Base-by-base conservation (phyloP, 2,329 filamentous ascomycete species). In the Lojkania enalia region DNA sequence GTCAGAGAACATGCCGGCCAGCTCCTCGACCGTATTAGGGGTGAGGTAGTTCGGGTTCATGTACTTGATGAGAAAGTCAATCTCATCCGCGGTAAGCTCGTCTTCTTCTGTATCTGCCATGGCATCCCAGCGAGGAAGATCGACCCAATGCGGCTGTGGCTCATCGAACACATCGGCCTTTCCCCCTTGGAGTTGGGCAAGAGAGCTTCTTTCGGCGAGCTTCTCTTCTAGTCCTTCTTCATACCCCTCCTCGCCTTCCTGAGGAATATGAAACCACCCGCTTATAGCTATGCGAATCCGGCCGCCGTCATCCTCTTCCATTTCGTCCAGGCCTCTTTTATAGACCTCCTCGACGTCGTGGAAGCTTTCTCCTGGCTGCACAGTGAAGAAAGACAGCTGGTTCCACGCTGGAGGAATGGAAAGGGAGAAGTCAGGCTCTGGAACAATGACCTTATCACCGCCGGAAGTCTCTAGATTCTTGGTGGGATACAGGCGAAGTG, bases 291-390 rank as follows among this genome's bases (percentile, higher is more conserved):
- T 97, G 56, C 94, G 85, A 37, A 96, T 83, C 36, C 89, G 82
- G 1, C 86, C 86, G 14, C 86, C 86, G 46, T 91, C 81, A 64
- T 79, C 69, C 78, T 83, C 65, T 78, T 79, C 42, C 84, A 80
- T 71, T 82, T 81, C 59, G 75, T 79, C 65, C 75, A 76, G 48
- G 66, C 77, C 52, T 74, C 76, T 61, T 66, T 88, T 84, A 72
- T 96, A 97, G 3, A 99, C 94, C 73, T 99, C 94, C 73, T 97
- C 92, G 43, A 99, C 94, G 68, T 99, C 94, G 72, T 99, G 94
- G 72, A 97, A 99, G 69, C 92, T 97, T 78, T 96, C 86, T n/a
- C 94, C 94, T 0, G 94, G 94, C 74, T 96, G 90, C 5, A 99
- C 95, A 14, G 91, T 90, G 70, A 99, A 99, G 80, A 99, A 99